Evolutionary conservation across 2,329 filamentous ascomycete species (phyloP).

Genomic region (Aspergillus oerlinghausenensis): DNA sequence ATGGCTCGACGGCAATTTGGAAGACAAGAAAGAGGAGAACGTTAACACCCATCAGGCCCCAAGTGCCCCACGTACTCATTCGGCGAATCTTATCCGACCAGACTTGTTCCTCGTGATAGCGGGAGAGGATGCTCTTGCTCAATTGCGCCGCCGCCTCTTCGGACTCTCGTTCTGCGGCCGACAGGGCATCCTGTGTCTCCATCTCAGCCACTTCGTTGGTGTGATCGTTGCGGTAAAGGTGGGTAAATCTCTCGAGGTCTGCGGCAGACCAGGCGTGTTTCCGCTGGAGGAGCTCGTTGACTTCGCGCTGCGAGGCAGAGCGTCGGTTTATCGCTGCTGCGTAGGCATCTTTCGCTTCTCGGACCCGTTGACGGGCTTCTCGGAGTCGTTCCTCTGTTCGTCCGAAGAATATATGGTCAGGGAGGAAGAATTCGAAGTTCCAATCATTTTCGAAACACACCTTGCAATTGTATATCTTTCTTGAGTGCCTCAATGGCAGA

Average conservation of each 20-base stretch:
- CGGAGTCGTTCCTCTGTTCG: constrained; percentile 49
- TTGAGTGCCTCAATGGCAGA: constrained; percentile 85
- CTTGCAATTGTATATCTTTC: constrained; percentile 65
- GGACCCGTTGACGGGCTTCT: constrained; percentile 59
- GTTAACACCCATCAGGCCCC: constrained; percentile 96
- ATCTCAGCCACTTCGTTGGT: constrained; percentile 81
- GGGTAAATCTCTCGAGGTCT: constrained; percentile 92
- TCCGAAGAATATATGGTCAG: constrained; percentile 2
- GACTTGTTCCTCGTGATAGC: constrained; percentile 98
- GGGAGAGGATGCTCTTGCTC: constrained; percentile 75
- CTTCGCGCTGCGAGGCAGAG: constrained; percentile 87
- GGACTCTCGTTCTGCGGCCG: constrained; percentile 71
- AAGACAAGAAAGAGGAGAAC: constrained; percentile 81
- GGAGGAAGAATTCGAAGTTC: background rate
- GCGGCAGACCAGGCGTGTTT: constrained; percentile 86
- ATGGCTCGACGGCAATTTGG: constrained; percentile 88
- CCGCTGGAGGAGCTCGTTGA: constrained; percentile 85
- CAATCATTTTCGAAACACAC: constrained; percentile 33
- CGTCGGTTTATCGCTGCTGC: constrained; percentile 78
- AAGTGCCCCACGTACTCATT: constrained; percentile 97
- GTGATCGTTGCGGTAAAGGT: constrained; percentile 87
- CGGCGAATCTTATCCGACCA: constrained; percentile 97
- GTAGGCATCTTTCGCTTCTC: constrained; percentile 68
- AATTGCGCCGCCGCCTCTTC: constrained; percentile 72
- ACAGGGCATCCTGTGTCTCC: constrained; percentile 66